Evolutionary conservation across 139 green algal genomes (phyloP).

Genomic region (Microglena sp.): DNA sequence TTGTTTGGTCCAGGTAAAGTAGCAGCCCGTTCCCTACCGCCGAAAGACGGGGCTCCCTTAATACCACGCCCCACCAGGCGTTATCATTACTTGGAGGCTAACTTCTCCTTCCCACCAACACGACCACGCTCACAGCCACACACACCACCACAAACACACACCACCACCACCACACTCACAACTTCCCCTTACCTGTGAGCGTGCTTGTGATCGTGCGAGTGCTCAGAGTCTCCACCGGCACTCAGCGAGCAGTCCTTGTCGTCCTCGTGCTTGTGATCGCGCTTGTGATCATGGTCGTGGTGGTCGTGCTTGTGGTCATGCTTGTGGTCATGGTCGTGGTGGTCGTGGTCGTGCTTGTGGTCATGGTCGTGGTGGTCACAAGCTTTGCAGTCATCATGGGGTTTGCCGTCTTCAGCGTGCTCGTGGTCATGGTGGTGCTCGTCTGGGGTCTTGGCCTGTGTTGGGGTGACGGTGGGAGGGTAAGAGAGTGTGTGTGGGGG

Average conservation of each 20-base stretch:
- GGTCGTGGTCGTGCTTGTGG: constrained; percentile 1
- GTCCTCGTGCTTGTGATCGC: constrained; percentile 33
- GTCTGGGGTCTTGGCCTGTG: no score
- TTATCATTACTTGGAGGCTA: no score
- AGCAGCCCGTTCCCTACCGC: no score
- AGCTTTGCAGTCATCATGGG: neutral
- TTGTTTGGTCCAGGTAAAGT: no score
- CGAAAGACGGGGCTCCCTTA: no score
- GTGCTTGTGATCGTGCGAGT: constrained; percentile 23
- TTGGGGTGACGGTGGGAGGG: constrained; percentile 14
- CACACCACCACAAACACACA: no score
- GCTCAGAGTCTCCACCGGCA: neutral
- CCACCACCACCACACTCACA: no score
- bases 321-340: neutral
- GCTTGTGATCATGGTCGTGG: constrained; percentile 18
- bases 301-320: constrained; percentile 6
- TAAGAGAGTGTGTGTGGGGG: neutral
- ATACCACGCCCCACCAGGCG: no score
- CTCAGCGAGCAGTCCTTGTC: constrained; percentile 11
- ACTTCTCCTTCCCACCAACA: no score
- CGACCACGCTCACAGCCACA: no score
- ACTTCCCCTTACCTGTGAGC: constrained; percentile 5
- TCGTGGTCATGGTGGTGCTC: constrained; percentile 30
- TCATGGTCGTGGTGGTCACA: constrained; percentile 7
- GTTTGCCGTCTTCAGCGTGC: constrained; percentile 19